Base-by-base conservation (phyloP, 2,329 filamentous ascomycete species). In the Didymella segeticola region DNA sequence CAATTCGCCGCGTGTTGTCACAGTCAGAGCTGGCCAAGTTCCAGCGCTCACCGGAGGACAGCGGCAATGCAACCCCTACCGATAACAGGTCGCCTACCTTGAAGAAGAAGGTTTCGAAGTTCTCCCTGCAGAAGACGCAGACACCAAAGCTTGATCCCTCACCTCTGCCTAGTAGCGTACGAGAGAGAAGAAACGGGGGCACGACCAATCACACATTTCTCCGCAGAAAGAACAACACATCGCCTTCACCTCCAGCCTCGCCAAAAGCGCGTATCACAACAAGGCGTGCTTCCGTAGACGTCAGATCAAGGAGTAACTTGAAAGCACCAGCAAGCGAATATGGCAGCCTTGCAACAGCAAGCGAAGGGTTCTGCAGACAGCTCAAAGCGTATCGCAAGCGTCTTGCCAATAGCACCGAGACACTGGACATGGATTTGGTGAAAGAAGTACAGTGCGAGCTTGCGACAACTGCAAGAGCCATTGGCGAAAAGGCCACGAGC, bases 11-110 rank as follows among this genome's bases (percentile, higher is more conserved):
- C 49, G 89, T 99, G 8, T 80, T 98, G 26, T 96, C 93, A 1
- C 91, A 90, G 64, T 88, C 89, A 0, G 93, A 98, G 66, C 79
- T 98, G 33, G 89, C 91, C 8, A 90, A 93, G 56, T 93, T 96
- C 47, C 81, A 83, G 58, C 77, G 80, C 47, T 77, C 79, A 15
- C 77, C 79, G n/a, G 75, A 80, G 14, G 75, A 79, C 14, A 70
- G 72, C 15, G 65, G 66, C 22, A 57, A 58, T 26, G 53, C 58
- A 4, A 71, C 71, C 5, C 74, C 71, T 5, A 75, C 77, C 5
- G 76, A 79, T n/a, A 77, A 76, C 34, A 72, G 58, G 56, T 75
- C 83, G 1, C 80, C 80, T 5, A 78, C 81, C 38, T 61, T 86
- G n/a, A 80, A 79, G 22, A 84, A 80, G 60, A 83, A 82, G 62